Percentiles rank a stretch among this genome's conserved stretches.
Conservation (phyloP, 495 filamentous ascomycete genomes). For the Sphaerosporella brunnea region DNA sequence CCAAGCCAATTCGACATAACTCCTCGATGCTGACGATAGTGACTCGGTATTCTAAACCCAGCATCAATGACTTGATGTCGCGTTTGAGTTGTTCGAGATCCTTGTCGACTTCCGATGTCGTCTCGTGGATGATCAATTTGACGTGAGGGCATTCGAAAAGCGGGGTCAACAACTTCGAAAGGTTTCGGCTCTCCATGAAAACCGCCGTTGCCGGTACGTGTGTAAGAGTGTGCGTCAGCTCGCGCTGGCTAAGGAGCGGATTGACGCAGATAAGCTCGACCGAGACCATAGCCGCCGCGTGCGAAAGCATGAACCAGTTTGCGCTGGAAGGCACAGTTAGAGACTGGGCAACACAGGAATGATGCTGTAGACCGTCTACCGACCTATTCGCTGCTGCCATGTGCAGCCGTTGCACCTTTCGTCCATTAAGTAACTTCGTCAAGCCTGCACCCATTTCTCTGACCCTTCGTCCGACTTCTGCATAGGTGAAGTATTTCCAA, state of each 20-base stretch:
- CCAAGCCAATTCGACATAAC: conserved; percentile 2
- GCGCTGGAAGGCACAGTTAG: neutral
- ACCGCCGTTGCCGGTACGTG: conserved; percentile 11
- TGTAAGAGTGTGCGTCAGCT: conserved; percentile 9
- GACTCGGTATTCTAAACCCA: neutral
- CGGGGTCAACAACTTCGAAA: conserved; percentile 5
- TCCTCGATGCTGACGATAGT: conserved; percentile 7
- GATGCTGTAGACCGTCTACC: neutral
- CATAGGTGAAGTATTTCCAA: conserved; percentile 19
- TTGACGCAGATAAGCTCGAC: conserved; percentile 13
- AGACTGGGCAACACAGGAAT: neutral
- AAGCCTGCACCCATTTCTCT: conserved; percentile 6
- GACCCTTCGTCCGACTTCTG: conserved; percentile 8
- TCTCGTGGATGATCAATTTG: conserved; percentile 11
- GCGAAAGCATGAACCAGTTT: conserved; percentile 16
- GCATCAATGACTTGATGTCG: conserved; percentile 5
- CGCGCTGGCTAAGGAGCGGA: conserved; percentile 5
- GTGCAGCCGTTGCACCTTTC: conserved; percentile 8
- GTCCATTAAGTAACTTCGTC: conserved; percentile 2
- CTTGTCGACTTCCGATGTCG: conserved; percentile 6
- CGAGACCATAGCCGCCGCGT: conserved; percentile 10
- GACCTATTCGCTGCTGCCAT: conserved; percentile 19
- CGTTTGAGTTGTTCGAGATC: conserved; percentile 9
- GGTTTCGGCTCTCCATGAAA: conserved; percentile 13
- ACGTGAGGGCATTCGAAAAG: conserved; percentile 15